phyloP scores from a whole-genome alignment of 257 asterid species.

The Capsicum rhomboideum region DNA sequence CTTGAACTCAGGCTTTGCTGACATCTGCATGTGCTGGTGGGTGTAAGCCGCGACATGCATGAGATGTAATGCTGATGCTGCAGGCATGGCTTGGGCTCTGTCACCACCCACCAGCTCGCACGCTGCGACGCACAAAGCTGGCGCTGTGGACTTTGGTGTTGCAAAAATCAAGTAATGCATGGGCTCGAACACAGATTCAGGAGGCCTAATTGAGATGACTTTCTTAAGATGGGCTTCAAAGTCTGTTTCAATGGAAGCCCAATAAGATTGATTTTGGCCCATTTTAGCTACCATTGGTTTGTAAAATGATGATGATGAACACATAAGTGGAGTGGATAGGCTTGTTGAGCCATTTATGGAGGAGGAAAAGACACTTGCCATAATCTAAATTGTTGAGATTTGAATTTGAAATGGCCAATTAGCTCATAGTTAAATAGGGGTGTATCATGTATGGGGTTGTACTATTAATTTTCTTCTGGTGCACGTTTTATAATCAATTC shows the following conservation, averaged over 20 bases:
- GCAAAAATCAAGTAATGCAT: conserved; percentile 60
- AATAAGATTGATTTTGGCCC: conserved; percentile 27
- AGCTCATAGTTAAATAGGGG: background rate
- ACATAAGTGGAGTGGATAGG: background rate
- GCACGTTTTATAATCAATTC: background rate
- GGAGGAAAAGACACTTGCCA: conserved; percentile 21
- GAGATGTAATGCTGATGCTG: conserved; percentile 64
- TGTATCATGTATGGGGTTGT: too few relatives aligned
- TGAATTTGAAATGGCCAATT: background rate
- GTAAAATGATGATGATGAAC: background rate
- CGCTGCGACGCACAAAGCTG: conserved; percentile 68
- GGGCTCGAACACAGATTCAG: conserved; percentile 60
- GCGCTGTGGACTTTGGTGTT: conserved; percentile 49
- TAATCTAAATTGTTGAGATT: background rate
- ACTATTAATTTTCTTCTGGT: background rate
- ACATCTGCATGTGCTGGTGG: conserved; percentile 44
- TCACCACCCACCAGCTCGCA: conserved; percentile 67
- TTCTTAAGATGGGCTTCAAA: conserved; percentile 36
- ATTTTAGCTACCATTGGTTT: background rate
- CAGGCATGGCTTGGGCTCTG: conserved; percentile 41
- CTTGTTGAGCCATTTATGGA: conserved; percentile 5
- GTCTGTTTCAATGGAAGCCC: conserved; percentile 49
- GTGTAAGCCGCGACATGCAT: conserved; percentile 47
- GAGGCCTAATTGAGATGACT: conserved; percentile 40
- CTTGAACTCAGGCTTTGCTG: conserved; percentile 8